phyloP scores from a whole-genome alignment of 345 rosid genomes.

The Tarenaya hassleriana region DNA sequence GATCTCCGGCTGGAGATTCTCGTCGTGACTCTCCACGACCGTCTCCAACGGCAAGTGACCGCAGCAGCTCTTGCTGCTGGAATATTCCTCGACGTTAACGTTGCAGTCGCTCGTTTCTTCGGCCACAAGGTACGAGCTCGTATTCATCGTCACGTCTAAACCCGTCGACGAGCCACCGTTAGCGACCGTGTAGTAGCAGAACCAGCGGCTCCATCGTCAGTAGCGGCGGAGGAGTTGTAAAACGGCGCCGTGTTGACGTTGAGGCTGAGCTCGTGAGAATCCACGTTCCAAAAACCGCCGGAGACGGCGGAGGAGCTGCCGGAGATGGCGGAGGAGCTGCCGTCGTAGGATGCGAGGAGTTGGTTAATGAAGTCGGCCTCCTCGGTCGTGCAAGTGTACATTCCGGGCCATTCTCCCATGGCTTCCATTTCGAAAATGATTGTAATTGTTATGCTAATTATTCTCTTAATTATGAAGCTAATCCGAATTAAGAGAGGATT shows the following conservation, averaged over 20 bases:
- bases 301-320: conserved; percentile 26
- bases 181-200: conserved; percentile 13
- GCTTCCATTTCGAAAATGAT: conserved; percentile 34
- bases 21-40: conserved; percentile 19
- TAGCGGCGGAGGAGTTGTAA: conserved; percentile 15
- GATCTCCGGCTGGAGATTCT: conserved; percentile 15
- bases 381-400: conserved; percentile 35
- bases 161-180: conserved; percentile 31
- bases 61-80: conserved; percentile 15
- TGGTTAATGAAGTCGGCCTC: conserved; percentile 75
- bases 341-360: conserved; percentile 38
- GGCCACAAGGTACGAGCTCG: conserved; percentile 38
- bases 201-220: conserved; percentile 12
- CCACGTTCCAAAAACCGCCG: conserved; percentile 23
- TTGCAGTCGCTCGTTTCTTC: conserved; percentile 34
- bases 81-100: conserved; percentile 27
- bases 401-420: conserved; percentile 54
- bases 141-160: conserved; percentile 33
- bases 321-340: conserved; percentile 18
- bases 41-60: conserved; percentile 8
- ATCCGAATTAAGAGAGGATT: neutral
- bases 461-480: neutral
- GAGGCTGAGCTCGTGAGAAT: neutral
- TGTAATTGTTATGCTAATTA: neutral
- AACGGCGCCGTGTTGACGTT: conserved; percentile 17